Base-by-base conservation (phyloP, 768 basidiomycete species). In the Boletus bicolor region DNA sequence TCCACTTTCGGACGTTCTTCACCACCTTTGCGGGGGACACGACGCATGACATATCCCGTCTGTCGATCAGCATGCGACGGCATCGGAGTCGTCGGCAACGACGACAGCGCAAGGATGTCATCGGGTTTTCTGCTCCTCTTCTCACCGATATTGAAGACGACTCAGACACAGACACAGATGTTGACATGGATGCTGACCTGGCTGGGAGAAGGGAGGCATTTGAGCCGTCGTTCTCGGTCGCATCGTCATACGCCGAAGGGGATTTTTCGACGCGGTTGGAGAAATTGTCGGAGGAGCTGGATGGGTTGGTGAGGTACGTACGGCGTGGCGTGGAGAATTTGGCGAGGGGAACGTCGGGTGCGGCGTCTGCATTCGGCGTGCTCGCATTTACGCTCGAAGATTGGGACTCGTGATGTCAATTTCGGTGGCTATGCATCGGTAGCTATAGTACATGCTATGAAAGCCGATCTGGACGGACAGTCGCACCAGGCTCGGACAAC, bases 351-450 rank as follows among this genome's bases (percentile, higher is more conserved):
- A 68, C 74, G n/a, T 77, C 77, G 17, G 84, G 85, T 49, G 81
- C 77, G 28, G 82, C 85, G 12, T 68, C 83, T 30, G 75, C 84
- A 1, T 91, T 89, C 65, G 85, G 82, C 1, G 77, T 89, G 34
- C 73, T 92, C 49, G 86, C 88, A 10, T 92, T 93, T 68, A 76
- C 81, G 41, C 73, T 93, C 55, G 87, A 91, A 51, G 89, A 90
- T 65, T 92, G 89, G 89, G 88, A 89, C 69, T 71, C 54, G 17
- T 71, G 49, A 57, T 49, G 32, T 21, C n/a, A 37, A 24, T 17
- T 52, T 17, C 7, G 35, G 48, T 10, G 26, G 17, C 5, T 24
- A 24, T 24, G 21, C 43, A 28, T 6, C 26, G 10, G 17, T 11
- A 45, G 17, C 17, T 45, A 30, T 7, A 30, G 7, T 30, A 45